Evolutionary conservation across 768 basidiomycete species (phyloP).

Genomic region (Sporobolomyces roseus): DNA sequence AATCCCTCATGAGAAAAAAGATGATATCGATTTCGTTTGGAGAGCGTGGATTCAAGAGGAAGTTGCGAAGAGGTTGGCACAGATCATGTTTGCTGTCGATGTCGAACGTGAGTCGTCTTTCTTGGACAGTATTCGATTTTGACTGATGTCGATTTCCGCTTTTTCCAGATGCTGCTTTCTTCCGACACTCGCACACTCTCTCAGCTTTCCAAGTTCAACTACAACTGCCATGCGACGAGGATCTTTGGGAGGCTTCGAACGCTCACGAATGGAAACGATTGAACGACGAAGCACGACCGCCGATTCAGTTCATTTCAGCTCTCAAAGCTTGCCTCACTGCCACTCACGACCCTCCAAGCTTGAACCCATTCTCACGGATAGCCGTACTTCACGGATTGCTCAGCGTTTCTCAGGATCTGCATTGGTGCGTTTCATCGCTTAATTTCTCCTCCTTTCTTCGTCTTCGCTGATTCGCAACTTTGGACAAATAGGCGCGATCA

Average conservation of each 20-base stretch:
- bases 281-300: constrained; percentile 27
- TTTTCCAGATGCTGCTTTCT: constrained; percentile 67
- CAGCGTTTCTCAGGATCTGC: constrained; percentile 42
- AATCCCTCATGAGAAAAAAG: constrained; percentile 13
- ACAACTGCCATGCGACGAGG: constrained; percentile 41
- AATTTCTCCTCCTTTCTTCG: too few species aligned
- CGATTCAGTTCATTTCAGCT: constrained; percentile 43
- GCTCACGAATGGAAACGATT: constrained; percentile 38
- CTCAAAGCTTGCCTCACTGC: constrained; percentile 43
- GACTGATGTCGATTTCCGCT: not conserved
- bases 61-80: constrained; percentile 34
- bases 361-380: constrained; percentile 43
- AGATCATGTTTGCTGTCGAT: constrained; percentile 39
- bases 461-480: too few species aligned
- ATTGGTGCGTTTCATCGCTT: constrained; percentile 35
- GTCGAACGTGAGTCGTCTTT: constrained; percentile 37
- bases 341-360: constrained; percentile 27
- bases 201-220: constrained; percentile 45
- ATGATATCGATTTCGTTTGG: constrained; percentile 35
- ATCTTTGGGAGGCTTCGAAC: constrained; percentile 41
- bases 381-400: constrained; percentile 42
- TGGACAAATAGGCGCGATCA: constrained; percentile 35
- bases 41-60: constrained; percentile 41
- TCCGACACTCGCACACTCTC: constrained; percentile 57
- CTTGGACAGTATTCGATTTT: not conserved